These are phyloP conservation scores for Cercophora scortea DNA, from an alignment of 495 filamentous ascomycete genomes.

Conservation along the genomic window DNA sequence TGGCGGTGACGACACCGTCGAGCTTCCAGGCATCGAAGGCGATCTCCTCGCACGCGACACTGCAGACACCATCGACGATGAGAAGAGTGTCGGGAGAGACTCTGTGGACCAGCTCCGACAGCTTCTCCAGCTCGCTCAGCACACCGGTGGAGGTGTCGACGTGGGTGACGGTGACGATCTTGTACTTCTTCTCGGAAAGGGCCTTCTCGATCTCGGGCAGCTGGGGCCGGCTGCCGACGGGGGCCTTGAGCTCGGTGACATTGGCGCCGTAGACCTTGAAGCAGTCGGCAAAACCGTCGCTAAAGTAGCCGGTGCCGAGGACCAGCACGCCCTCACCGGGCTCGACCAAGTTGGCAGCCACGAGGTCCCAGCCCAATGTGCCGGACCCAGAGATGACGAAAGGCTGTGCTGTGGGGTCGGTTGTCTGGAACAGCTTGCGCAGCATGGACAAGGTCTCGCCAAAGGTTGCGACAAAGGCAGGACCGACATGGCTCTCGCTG, in stretches of 20 bases:
- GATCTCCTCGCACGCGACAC: conserved; percentile 92
- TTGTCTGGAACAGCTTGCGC: conserved; percentile 87
- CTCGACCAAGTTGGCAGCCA: conserved; percentile 85
- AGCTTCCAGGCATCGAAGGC: conserved; percentile 90
- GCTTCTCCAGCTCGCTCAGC: conserved; percentile 75
- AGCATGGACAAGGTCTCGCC: conserved; percentile 82
- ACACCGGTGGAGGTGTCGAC: conserved; percentile 97
- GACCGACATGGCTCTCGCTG: conserved; percentile 87
- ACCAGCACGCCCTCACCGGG: conserved; percentile 84
- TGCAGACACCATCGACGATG: conserved; percentile 93
- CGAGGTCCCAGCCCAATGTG: conserved; percentile 92
- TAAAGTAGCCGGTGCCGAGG: conserved; percentile 94
- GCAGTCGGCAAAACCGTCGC: conserved; percentile 89
- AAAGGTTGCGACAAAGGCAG: conserved; percentile 82
- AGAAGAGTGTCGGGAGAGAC: conserved; percentile 87
- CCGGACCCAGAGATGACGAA: conserved; percentile 92
- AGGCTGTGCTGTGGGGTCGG: conserved; percentile 72
- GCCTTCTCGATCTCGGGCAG: conserved; percentile 80
- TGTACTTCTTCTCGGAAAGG: conserved; percentile 81
- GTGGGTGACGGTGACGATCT: conserved; percentile 88
- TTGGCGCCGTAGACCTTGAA: conserved; percentile 83
- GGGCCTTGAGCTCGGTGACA: conserved; percentile 79
- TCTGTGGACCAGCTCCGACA: conserved; percentile 72
- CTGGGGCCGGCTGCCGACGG: conserved; percentile 83
- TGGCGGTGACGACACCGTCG: conserved; percentile 88